Evolutionary conservation across 1,284 basidiomycete species (phyloP).

Genomic region (Acaromyces ingoldii): DNA sequence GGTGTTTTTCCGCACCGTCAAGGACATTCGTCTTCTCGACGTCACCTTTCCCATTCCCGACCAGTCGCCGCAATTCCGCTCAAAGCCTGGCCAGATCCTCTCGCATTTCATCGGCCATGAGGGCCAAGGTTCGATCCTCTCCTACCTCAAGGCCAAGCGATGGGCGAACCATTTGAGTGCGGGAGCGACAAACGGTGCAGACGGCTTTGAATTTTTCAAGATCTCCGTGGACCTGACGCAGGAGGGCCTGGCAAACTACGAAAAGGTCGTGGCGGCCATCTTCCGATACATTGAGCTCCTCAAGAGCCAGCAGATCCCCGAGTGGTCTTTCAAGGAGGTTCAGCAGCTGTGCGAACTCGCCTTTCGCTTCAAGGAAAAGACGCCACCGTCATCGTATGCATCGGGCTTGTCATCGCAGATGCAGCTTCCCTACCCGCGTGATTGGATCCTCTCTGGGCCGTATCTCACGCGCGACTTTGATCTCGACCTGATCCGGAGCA

Average conservation of each 20-base stretch:
- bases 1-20: constrained; percentile 81
- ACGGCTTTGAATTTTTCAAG: constrained; percentile 87
- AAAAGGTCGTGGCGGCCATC: constrained; percentile 65
- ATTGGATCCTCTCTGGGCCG: constrained; percentile 70
- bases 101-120: constrained; percentile 91
- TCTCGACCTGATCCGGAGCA: constrained; percentile 62
- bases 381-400: constrained; percentile 72
- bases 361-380: constrained; percentile 87
- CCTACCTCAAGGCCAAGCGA: constrained; percentile 83
- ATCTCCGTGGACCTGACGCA: constrained; percentile 74
- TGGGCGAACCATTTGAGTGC: constrained; percentile 79
- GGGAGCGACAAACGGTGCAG: constrained; percentile 63
- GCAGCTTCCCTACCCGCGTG: constrained; percentile 72
- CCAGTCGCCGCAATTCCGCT: constrained; percentile 66
- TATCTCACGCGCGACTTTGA: constrained; percentile 75
- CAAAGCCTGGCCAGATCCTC: constrained; percentile 74
- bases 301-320: constrained; percentile 63
- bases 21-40: constrained; percentile 80
- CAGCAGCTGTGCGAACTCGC: constrained; percentile 68
- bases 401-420: constrained; percentile 72
- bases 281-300: constrained; percentile 88
- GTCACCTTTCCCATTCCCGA: constrained; percentile 71
- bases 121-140: constrained; percentile 85
- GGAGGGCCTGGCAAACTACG: constrained; percentile 81
- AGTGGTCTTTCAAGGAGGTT: constrained; percentile 75